phyloP scores from a whole-genome alignment of 202 grass and related monocot species.

The Saccharum hybrid region DNA sequence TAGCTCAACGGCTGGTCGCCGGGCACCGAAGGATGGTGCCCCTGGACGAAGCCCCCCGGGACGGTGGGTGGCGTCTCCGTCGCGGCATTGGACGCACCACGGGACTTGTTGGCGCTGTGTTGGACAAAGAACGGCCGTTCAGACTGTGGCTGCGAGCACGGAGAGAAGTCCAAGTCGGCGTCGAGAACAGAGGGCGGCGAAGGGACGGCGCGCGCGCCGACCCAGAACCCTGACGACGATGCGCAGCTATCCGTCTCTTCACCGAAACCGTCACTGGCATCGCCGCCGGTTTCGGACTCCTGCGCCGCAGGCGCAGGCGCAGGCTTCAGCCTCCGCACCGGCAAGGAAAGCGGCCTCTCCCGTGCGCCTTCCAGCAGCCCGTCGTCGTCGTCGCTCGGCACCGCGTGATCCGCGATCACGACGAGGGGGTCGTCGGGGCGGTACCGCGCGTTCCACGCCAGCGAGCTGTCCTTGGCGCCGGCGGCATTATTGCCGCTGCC shows the following conservation, averaged over 20 bases:
- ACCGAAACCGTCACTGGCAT: not conserved
- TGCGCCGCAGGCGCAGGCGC: not conserved
- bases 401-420: constrained; percentile 54
- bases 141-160: not conserved
- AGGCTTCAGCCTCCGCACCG: constrained; percentile 71
- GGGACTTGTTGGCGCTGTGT: not conserved
- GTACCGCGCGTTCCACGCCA: constrained; percentile 71
- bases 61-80: not conserved
- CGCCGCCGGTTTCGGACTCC: constrained; percentile 28
- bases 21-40: not conserved
- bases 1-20: constrained; percentile 31
- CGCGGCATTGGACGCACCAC: not conserved
- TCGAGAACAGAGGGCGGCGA: constrained; percentile 59
- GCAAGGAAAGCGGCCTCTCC: constrained; percentile 61
- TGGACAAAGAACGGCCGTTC: not conserved
- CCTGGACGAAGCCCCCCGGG: not conserved
- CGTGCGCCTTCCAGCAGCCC: not conserved
- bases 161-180: constrained; percentile 22
- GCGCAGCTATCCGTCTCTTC: constrained; percentile 53
- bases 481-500: not conserved
- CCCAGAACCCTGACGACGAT: constrained; percentile 41
- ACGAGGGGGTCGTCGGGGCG: constrained; percentile 61
- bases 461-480: constrained; percentile 22
- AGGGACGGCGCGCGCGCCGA: constrained; percentile 10
- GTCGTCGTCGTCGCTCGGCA: not conserved